Conservation (phyloP, 805 yeast genomes). For the Myxozyma melibiosi region DNA sequence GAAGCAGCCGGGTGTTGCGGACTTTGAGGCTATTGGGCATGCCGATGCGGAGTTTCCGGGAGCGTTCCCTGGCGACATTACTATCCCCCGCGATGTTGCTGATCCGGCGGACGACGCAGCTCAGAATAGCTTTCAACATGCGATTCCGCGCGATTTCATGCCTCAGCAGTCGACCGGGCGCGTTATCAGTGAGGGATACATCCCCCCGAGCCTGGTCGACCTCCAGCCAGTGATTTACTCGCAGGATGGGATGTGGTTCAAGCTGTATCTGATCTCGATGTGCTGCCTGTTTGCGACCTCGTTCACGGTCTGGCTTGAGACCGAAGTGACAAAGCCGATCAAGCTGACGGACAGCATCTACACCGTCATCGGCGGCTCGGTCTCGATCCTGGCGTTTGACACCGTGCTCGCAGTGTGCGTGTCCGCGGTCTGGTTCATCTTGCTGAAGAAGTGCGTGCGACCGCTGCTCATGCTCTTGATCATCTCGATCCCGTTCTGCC, state of each 20-base stretch:
- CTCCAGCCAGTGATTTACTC: background rate
- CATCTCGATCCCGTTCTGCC: conserved; percentile 39
- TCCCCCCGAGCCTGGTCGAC: conserved; percentile 10
- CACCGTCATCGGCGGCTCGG: conserved; percentile 36
- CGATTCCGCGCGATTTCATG: background rate
- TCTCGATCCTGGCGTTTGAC: conserved; percentile 33
- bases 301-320: conserved; percentile 37
- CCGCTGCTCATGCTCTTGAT: conserved; percentile 37
- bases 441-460: conserved; percentile 37
- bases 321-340: conserved; percentile 35
- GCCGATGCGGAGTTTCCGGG: background rate
- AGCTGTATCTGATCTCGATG: conserved; percentile 35
- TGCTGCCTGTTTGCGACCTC: conserved; percentile 40
- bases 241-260: conserved; percentile 25
- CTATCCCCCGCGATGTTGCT: conserved; percentile 2
- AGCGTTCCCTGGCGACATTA: background rate
- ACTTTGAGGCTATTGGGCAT: background rate
- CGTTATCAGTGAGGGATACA: conserved; percentile 9
- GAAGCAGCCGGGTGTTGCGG: background rate
- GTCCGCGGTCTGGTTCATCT: conserved; percentile 39
- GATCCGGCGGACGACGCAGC: background rate
- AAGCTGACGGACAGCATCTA: conserved; percentile 40
- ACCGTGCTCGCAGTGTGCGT: conserved; percentile 36
- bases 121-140: no score
- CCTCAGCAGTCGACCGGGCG: background rate